phyloP scores from a whole-genome alignment of 495 filamentous ascomycete species.

The Endocarpon pusillum region DNA sequence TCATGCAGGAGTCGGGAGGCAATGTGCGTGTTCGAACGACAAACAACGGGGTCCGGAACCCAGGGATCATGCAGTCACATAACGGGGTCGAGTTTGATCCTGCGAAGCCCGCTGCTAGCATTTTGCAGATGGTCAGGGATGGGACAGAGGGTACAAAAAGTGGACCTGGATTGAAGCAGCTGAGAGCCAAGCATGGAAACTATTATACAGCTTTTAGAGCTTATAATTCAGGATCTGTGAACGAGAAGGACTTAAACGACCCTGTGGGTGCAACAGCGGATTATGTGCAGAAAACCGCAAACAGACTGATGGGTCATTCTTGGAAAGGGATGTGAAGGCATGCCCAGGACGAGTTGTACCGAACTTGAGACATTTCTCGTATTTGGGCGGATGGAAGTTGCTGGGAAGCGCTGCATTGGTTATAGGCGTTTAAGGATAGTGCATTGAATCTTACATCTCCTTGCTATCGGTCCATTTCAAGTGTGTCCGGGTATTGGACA shows the following conservation, averaged over 20 bases:
- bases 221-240: conserved; percentile 41
- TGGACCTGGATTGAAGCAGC: conserved; percentile 21
- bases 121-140: conserved; percentile 20
- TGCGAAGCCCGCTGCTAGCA: conserved; percentile 7
- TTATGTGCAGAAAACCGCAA: conserved; percentile 39
- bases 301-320: conserved; percentile 28
- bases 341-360: background rate
- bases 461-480: too few relatives aligned
- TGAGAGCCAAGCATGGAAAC: conserved; percentile 7
- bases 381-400: too few relatives aligned
- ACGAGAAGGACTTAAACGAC: conserved; percentile 3
- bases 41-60: conserved; percentile 27
- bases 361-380: too few relatives aligned
- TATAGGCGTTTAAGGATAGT: too few relatives aligned
- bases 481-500: too few relatives aligned
- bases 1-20: conserved; percentile 43
- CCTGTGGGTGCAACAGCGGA: conserved; percentile 31
- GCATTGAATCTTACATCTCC: too few relatives aligned
- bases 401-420: too few relatives aligned
- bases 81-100: conserved; percentile 19
- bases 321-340: background rate
- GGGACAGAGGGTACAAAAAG: conserved; percentile 19
- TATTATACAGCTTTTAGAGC: conserved; percentile 31
- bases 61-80: conserved; percentile 39
- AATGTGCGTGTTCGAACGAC: conserved; percentile 36